Base-by-base conservation (phyloP, 495 filamentous ascomycete genomes). In the Penicillium roqueforti region DNA sequence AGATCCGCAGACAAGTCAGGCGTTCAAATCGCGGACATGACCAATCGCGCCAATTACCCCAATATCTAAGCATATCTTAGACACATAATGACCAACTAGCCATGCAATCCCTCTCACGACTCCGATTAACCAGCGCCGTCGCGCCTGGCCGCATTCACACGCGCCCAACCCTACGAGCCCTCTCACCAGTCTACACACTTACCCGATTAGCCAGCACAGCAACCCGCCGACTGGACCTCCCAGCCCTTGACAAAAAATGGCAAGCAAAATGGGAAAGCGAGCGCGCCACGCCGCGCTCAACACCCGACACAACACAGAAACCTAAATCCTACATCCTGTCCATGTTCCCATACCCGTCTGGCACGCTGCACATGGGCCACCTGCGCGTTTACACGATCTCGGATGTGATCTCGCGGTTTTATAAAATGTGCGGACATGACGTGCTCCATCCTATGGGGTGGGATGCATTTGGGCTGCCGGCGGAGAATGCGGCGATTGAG, bases 321-420 rank as follows among this genome's bases (percentile, higher is more conserved):
- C 71, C 76, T 14, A 85, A 82, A 58, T 86, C 81, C 59, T 96
- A 92, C 64, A 81, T 95, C 58, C 74, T 93, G 19, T 86, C 91
- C 51, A 96, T 96, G 91, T 95, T 95, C 62, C 91, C 91, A 2
- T 96, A 96, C 67, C 91, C 91, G 3, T 95, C 91, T 0, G 91
- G 91, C 8, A 84, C 84, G 25, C 79, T 96, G n/a, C 91, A 96
- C 67, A 83, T 96, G 62, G 91, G 91, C 14, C 91, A 96, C 67
- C 76, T 95, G 13, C 82, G 91, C 3, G 88, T 93, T 42, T 96
- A 95, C 74, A 92, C 91, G 16, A 92, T 96, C 54, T 88, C 90
- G 34, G 91, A 96, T 71, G 86, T 91, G 3, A 69, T 96, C 28
- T 83, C 89, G 14, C 79, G 91, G 13, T 95, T 87, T 60, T 83